Base-by-base conservation (phyloP, 2,329 filamentous ascomycete genomes). In the Helotiales sp. region DNA sequence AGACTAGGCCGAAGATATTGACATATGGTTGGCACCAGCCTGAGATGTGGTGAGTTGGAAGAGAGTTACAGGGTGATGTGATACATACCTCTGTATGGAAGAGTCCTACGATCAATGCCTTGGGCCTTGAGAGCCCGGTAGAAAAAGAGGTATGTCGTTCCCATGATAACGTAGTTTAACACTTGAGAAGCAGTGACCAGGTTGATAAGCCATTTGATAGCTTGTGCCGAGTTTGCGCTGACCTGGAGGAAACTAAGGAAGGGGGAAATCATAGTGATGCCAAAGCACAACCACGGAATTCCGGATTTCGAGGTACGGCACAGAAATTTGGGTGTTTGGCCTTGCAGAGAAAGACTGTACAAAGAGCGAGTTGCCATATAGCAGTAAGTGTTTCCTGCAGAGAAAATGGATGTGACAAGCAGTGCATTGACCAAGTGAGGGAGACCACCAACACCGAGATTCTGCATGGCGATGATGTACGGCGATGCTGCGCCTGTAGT, bases 171-270 rank as follows among this genome's bases (percentile, higher is more conserved):
- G 77, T 89, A 92, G 78, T 91, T 90, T 78, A 93, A 26, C 87
- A 92, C 83, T 75, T 92, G 89, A 0, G 89, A 91, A 0, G 91
- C 89, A 10, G 91, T 92, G 26, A 92, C 79, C 73, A 91, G 78
- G 72, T 78, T 77, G 6, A 75, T 76, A 66, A 79, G 76, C 78
- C 78, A 79, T 70, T 75, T 77, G 72, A 79, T 76, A 4, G 79
- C 78, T n/a, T 73, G 72, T 37, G 75, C 74, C 3, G 67, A 61
- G 40, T 75, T 85, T 1, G 89, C 85, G 67, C 83, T 83, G 69
- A 86, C 83, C 13, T 86, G 89, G 24, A 94, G 83, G 77, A 93
- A 94, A 2, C 88, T 85, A 10, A 95, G 80, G 7, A 93, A 82
- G 0, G 89, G 86, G 73, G 94, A 86, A 74, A 50, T 92, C 83